Conservation (phyloP, 768 basidiomycete genomes). For the Mycena filopes region DNA sequence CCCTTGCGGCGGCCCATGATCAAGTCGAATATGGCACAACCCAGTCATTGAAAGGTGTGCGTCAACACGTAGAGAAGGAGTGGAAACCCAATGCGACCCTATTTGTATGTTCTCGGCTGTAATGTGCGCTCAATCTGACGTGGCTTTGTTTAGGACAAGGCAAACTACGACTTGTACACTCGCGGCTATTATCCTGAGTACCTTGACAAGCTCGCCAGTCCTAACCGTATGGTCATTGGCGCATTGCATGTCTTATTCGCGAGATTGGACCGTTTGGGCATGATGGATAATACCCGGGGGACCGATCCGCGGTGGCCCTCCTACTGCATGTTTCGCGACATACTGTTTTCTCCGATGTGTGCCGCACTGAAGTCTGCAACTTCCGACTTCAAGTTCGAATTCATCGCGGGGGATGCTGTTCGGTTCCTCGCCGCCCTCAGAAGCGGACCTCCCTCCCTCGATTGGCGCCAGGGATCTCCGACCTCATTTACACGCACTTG, state of each 20-base stretch:
- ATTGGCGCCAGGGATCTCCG: neutral
- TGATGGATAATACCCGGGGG: neutral
- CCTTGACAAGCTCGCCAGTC: too few relatives aligned
- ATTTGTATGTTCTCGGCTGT: conserved; percentile 4
- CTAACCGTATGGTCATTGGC: too few relatives aligned
- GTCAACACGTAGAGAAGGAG: neutral
- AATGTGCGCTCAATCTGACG: too few relatives aligned
- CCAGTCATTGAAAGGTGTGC: neutral
- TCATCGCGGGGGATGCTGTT: conserved; percentile 2
- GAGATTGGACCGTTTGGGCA: neutral
- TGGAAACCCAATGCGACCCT: conserved; percentile 12
- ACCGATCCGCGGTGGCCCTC: conserved; percentile 8
- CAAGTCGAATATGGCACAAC: conserved; percentile 1
- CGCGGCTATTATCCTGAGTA: too few relatives aligned
- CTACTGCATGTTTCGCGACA: neutral
- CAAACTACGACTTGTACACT: too few relatives aligned
- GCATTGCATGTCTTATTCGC: too few relatives aligned
- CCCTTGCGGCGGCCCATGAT: neutral
- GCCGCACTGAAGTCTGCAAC: neutral
- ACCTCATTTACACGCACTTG: conserved; percentile 6
- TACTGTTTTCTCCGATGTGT: neutral
- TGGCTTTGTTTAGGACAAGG: too few relatives aligned
- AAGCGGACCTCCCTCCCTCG: conserved; percentile 3
- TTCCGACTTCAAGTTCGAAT: conserved; percentile 4
- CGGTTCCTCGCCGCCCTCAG: neutral